A percentile compares a stretch with the other conserved stretches of the same genome.
These are phyloP conservation scores for Penicillium sp. DNA, from an alignment of 2,329 filamentous ascomycete genomes.

Conservation along the genomic window DNA sequence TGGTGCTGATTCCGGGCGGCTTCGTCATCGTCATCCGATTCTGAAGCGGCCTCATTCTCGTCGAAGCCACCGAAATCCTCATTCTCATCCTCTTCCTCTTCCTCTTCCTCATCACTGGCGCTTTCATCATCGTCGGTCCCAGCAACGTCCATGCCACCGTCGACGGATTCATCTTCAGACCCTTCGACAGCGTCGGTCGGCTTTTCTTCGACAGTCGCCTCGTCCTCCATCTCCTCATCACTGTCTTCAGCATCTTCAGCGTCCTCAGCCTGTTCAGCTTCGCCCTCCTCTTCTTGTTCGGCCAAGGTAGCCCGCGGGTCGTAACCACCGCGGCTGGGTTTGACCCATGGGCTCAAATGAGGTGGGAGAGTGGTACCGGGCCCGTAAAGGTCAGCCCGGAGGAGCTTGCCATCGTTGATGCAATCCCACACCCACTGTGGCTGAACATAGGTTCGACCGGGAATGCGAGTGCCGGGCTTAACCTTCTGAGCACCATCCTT, in stretches of 20 bases:
- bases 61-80: conserved; percentile 50
- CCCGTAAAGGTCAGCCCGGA: conserved; percentile 79
- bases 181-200: conserved; percentile 13
- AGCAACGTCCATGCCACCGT: conserved; percentile 18
- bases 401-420: conserved; percentile 82
- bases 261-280: conserved; percentile 67
- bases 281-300: conserved; percentile 80
- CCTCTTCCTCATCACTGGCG: conserved; percentile 41
- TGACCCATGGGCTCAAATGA: conserved; percentile 93
- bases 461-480: conserved; percentile 65
- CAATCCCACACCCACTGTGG: conserved; percentile 99
- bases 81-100: conserved; percentile 30
- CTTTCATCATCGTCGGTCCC: conserved; percentile 40
- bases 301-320: conserved; percentile 81
- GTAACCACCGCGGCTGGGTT: conserved; percentile 77
- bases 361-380: conserved; percentile 86
- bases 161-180: conserved; percentile 17
- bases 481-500: conserved; percentile 44
- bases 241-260: conserved; percentile 52
- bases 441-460: conserved; percentile 89
- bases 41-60: conserved; percentile 40
- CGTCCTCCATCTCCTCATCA: conserved; percentile 37
- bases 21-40: conserved; percentile 55
- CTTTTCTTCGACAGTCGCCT: conserved; percentile 20
- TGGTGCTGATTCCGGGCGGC: conserved; percentile 66